Evolutionary conservation across 768 basidiomycete species (phyloP), one percentile per base, ranked within the genome.

Genomic region (Naematelia aurantialba): DNA sequence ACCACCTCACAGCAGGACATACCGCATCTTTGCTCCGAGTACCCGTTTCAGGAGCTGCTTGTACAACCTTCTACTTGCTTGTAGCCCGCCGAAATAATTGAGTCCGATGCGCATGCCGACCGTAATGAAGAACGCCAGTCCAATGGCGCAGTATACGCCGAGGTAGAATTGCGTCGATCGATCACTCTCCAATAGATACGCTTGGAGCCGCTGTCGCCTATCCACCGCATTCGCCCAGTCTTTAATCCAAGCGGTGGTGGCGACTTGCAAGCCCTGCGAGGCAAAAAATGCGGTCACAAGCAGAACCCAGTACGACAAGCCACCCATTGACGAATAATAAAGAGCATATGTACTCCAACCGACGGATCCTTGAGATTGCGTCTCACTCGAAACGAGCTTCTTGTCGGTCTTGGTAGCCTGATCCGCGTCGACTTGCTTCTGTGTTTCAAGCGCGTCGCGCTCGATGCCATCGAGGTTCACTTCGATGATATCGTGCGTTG

Each of bases 1-100:
- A 14, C 2, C 34, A 8, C 8, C 8, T 45, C 5, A 44, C 3
- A 3, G 48, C 3, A n/a, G 21, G 29, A 65, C 66, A 34, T 34
- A 74, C 61, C 73, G 61, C 67, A 74, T 72, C 27, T 73, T 67
- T 0, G 80, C 78, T 0, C 73, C 73, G 0, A 80, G 67, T 27
- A 79, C 73, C 22, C 69, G 55, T 21, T 61, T 62, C 27, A 79
- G 59, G 10, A 79, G 64, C 25, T 61, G 44, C 1, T 60, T 53
- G 59, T 79, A 80, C 48, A 80, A 53, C 0, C 44, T 29, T 13
- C 59, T 56, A 55, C 67, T 69, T 2, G 77, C 77, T 17, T 56
- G 55, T 24, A 78, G 45, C 39, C 61, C 61, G 2, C 75, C 77
- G 5, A 52, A 58, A 56, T 69, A 75, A 19, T 66, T 65, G 25